Evolutionary conservation across 768 basidiomycete species (phyloP).

Genomic region (Tephrocybe sp.): DNA sequence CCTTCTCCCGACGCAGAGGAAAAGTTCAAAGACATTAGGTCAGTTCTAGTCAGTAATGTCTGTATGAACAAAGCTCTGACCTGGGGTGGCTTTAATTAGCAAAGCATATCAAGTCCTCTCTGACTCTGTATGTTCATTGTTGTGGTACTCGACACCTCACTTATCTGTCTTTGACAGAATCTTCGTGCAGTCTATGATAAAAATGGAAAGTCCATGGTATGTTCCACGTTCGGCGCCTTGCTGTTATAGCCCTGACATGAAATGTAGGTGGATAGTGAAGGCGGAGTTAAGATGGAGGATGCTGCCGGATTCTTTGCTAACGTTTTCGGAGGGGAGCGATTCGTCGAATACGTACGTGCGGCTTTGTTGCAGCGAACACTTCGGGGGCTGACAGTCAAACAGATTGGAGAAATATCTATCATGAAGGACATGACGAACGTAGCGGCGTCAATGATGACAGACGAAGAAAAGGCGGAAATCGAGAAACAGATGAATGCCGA

Average conservation of each 20-base stretch:
- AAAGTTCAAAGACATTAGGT: slow-evolving; percentile 97
- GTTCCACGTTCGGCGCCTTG: slow-evolving; percentile 22
- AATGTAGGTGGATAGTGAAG: slow-evolving; percentile 74
- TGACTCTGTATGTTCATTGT: slow-evolving; percentile 59
- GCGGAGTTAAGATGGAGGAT: slow-evolving; percentile 81
- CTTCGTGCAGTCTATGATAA: slow-evolving; percentile 90
- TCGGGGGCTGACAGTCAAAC: slow-evolving; percentile 2
- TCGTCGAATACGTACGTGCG: slow-evolving; percentile 78
- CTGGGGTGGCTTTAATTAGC: slow-evolving; percentile 35
- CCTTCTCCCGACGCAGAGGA: slow-evolving; percentile 89
- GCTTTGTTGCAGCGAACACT: background rate
- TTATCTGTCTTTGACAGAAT: slow-evolving; percentile 47
- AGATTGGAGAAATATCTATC: slow-evolving; percentile 96
- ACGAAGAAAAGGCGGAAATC: slow-evolving; percentile 89
- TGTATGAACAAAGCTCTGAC: background rate
- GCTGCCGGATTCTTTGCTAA: slow-evolving; percentile 94
- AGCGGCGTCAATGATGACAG: slow-evolving; percentile 85
- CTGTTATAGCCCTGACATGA: background rate
- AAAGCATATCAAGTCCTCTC: slow-evolving; percentile 96
- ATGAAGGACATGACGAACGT: slow-evolving; percentile 92
- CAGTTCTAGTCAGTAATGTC: slow-evolving; percentile 14
- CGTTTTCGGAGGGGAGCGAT: slow-evolving; percentile 94
- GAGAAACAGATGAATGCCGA: slow-evolving; percentile 66
- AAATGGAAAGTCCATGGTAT: slow-evolving; percentile 87
- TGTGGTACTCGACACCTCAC: slow-evolving; percentile 4